Conservation (phyloP, 1,284 basidiomycete genomes). For the Taiwanofungus camphoratus region DNA sequence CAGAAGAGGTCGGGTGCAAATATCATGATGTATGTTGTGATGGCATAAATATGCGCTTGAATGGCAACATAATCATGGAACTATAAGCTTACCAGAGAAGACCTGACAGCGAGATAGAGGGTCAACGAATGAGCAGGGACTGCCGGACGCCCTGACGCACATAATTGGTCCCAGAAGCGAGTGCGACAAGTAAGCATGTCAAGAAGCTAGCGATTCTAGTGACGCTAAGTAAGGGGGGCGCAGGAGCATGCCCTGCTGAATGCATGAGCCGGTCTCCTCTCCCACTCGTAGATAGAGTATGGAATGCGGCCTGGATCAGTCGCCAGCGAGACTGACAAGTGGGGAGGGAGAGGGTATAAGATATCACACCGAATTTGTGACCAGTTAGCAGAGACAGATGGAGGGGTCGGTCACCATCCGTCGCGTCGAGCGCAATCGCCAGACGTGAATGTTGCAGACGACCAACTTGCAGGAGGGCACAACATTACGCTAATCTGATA, state of each 20-base stretch:
- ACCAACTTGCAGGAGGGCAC: no score
- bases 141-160: slow-evolving; percentile 34
- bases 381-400: no score
- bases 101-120: slow-evolving; percentile 26
- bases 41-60: background rate
- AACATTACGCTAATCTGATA: no score
- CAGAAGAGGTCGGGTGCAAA: background rate
- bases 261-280: no score
- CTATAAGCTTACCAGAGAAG: slow-evolving; percentile 38
- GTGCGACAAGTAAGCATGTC: slow-evolving; percentile 50
- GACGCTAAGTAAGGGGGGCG: slow-evolving; percentile 34
- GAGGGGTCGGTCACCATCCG: no score
- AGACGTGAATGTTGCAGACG: no score
- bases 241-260: slow-evolving; percentile 2
- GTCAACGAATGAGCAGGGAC: background rate
- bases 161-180: slow-evolving; percentile 70
- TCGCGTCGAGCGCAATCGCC: no score
- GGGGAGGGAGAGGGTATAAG: no score
- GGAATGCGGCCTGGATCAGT: no score
- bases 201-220: slow-evolving; percentile 42
- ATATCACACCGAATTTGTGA: no score
- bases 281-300: no score
- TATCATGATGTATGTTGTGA: background rate
- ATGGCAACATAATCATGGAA: background rate
- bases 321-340: no score